These are phyloP conservation scores for Alternaria arbusti DNA, from an alignment of 2,329 filamentous ascomycete genomes.

Conservation along the genomic window DNA sequence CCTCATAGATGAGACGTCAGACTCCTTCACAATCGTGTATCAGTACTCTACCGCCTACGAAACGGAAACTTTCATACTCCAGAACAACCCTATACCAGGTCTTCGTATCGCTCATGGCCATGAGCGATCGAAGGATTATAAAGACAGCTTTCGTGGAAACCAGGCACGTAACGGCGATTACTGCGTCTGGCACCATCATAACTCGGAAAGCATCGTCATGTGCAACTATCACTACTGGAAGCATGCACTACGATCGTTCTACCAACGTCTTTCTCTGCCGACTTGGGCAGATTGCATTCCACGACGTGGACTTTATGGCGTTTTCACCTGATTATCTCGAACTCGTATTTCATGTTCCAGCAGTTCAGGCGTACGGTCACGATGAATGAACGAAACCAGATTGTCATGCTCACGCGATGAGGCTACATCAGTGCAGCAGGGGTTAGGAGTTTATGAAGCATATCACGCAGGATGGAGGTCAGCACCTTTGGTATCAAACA, in stretches of 20 bases:
- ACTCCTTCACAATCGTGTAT: conserved; percentile 21
- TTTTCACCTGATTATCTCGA: neutral
- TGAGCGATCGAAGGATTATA: conserved; percentile 8
- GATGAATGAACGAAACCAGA: neutral
- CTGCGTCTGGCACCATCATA: neutral
- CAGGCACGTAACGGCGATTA: conserved; percentile 7
- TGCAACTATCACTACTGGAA: neutral
- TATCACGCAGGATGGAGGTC: neutral
- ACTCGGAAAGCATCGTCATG: neutral
- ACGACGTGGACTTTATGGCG: neutral
- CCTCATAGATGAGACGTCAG: conserved; percentile 12
- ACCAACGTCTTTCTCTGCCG: neutral
- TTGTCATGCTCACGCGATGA: conserved; percentile 3
- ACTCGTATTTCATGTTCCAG: neutral
- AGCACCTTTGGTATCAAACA: neutral
- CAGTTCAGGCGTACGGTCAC: neutral
- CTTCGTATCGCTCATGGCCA: conserved; percentile 2
- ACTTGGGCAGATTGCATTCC: neutral
- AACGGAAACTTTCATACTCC: neutral
- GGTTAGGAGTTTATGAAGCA: conserved; percentile 4
- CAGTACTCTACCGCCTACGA: conserved; percentile 18
- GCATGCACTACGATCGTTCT: neutral
- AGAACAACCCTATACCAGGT: conserved; percentile 7
- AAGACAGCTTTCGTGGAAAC: conserved; percentile 23
- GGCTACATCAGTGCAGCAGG: conserved; percentile 1